Percentiles rank a stretch among this genome's conserved stretches.
phyloP scores from a whole-genome alignment of 2,329 filamentous ascomycete species.

The Epichloe scottii region DNA sequence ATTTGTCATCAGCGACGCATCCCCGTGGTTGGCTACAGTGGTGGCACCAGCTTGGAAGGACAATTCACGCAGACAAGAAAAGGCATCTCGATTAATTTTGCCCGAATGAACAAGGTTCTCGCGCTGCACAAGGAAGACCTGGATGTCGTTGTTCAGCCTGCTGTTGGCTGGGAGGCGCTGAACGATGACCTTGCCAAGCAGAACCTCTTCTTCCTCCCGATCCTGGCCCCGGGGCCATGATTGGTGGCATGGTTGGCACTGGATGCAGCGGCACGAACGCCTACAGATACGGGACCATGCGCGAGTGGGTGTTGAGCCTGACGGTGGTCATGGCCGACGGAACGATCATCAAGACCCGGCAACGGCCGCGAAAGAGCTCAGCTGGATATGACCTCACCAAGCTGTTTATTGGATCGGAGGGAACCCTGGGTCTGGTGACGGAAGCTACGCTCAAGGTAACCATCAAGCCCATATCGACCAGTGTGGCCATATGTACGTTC shows the following conservation, averaged over 20 bases:
- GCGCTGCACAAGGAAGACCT: constrained; percentile 65
- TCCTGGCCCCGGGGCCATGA: constrained; percentile 82
- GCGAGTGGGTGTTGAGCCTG: constrained; percentile 79
- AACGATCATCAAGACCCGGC: constrained; percentile 78
- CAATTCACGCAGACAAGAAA: constrained; percentile 75
- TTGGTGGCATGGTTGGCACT: constrained; percentile 77
- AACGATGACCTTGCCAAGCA: constrained; percentile 65
- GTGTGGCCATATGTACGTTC: constrained; percentile 60
- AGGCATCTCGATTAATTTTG: constrained; percentile 78
- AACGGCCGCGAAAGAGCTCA: constrained; percentile 77
- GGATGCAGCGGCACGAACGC: constrained; percentile 71
- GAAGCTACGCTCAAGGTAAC: constrained; percentile 84
- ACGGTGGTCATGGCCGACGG: constrained; percentile 86
- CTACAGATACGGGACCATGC: constrained; percentile 89
- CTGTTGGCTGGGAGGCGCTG: constrained; percentile 74
- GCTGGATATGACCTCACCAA: constrained; percentile 87
- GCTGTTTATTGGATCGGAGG: constrained; percentile 83
- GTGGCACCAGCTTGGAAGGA: constrained; percentile 80
- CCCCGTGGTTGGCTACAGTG: constrained; percentile 76
- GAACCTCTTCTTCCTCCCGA: constrained; percentile 83
- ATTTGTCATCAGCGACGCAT: constrained; percentile 70
- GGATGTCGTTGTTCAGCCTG: constrained; percentile 66
- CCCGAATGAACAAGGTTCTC: constrained; percentile 71
- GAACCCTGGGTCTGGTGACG: constrained; percentile 80
- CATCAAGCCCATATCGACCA: constrained; percentile 65